phyloP scores from a whole-genome alignment of 371 early-diverging fungal species.

The Dichotomocladium elegans region DNA sequence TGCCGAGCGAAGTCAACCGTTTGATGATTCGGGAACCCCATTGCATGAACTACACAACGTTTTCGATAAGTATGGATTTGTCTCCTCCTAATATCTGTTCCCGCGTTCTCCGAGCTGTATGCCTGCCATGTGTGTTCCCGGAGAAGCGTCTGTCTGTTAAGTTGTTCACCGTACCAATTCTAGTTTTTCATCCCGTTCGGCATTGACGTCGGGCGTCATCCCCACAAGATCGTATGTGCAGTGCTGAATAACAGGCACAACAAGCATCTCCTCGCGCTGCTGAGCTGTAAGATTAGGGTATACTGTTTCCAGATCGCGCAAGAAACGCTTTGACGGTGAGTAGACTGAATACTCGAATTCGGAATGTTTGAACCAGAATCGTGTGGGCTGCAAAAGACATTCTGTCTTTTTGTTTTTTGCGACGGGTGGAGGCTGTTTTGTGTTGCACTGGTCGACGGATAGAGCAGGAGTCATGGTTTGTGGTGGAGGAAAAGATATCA shows the following conservation, averaged over 20 bases:
- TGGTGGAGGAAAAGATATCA: too few species aligned
- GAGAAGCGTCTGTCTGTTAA: too few species aligned
- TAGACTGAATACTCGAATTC: conserved; percentile 37
- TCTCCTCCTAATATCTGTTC: too few species aligned
- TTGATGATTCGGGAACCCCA: conserved; percentile 63
- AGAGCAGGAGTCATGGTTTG: too few species aligned
- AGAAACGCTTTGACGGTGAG: conserved; percentile 31
- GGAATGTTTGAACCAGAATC: conserved; percentile 25
- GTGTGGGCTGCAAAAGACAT: conserved; percentile 18
- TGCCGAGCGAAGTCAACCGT: conserved; percentile 52
- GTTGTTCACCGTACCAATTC: conserved; percentile 74
- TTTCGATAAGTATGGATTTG: conserved; percentile 3
- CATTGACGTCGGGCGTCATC: conserved; percentile 61
- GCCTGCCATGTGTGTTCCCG: too few species aligned
- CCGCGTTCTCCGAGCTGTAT: too few species aligned
- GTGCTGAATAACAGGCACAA: conserved; percentile 79
- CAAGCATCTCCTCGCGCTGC: conserved; percentile 48
- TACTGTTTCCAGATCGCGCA: conserved; percentile 27
- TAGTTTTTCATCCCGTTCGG: conserved; percentile 76
- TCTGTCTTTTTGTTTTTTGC: conserved; percentile 6
- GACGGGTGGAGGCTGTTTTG: background rate
- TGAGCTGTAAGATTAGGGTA: conserved; percentile 47
- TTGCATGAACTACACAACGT: conserved; percentile 68
- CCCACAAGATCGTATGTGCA: conserved; percentile 75
- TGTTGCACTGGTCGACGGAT: too few species aligned